Base-by-base conservation (phyloP, 75 land plant species). In the Larix kaempferi region DNA sequence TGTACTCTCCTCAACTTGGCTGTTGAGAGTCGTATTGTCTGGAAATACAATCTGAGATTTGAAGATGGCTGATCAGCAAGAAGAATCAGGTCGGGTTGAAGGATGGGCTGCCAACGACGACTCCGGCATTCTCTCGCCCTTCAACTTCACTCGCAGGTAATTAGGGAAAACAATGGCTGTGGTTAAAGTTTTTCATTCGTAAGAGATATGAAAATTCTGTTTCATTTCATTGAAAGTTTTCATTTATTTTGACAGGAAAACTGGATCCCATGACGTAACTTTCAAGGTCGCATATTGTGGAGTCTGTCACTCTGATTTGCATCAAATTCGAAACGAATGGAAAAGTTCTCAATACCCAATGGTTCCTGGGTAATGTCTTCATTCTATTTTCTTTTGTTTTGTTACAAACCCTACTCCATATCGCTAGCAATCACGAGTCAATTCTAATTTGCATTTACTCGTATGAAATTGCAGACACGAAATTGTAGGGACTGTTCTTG, bases 401-500 rank as follows among this genome's bases (percentile, higher is more conserved):
- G 5, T 16, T 12, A n/a, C 62, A n/a, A 21, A 60, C 6, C 23
- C 62, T 60, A 49, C 12, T 12, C 0, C 2, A 49, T 49, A 2
- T 60, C 5, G 6, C 22, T 60, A 60, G 0, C 7, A 22, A 21
- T 60, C 3, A 1, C 8, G 2, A 11, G 12, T 10, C 13, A 49
- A 1, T 23, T 21, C 7, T 60, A 5, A 60, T 60, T 23, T 60
- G 21, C 8, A 21, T 21, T 21, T 60, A 19, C 3, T 60, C 22
- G 0, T 33, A 26, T 33, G 11, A 1, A 44, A 52, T 25, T 37
- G 72, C 41, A 67, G 72, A 1, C 72, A 67, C 13, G 49, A 37
- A 39, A 1, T 84, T 14, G 86, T 84, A 37, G 96, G 96, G 0
- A 81, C 64, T 14, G 92, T 93, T 16, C 83, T 79, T 2, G 91